Percentiles rank a stretch among this genome's conserved stretches.
These are phyloP conservation scores for Podospora tetraspora DNA, from an alignment of 495 filamentous ascomycete species.

Conservation along the genomic window DNA sequence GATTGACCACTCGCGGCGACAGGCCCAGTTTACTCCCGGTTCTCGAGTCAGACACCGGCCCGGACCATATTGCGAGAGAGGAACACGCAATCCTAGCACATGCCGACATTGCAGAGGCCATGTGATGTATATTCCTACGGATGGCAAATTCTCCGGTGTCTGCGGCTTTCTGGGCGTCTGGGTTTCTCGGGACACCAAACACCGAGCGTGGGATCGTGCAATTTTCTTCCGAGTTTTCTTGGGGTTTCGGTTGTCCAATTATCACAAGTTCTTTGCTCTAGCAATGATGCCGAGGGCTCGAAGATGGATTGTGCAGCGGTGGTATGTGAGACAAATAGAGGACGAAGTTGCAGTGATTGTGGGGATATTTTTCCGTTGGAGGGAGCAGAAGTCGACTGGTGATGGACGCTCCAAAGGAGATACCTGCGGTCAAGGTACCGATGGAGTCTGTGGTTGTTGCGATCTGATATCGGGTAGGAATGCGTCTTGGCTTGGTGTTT, in stretches of 20 bases:
- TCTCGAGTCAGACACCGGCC: not conserved
- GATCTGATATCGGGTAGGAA: not conserved
- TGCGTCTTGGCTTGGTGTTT: not conserved
- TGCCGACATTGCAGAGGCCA: not conserved
- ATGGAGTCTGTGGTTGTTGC: not conserved
- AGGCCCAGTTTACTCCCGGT: too few species aligned
- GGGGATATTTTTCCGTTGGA: slow-evolving; percentile 1
- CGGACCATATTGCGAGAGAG: not conserved
- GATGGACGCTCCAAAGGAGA: not conserved
- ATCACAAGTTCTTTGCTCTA: not conserved
- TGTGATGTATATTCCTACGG: not conserved
- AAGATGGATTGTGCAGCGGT: not conserved
- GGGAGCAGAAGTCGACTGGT: not conserved
- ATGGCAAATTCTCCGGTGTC: not conserved
- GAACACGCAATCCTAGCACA: not conserved
- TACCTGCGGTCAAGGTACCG: slow-evolving; percentile 6
- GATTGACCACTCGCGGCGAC: too few species aligned
- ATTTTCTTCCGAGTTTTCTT: not conserved
- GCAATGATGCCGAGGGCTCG: not conserved
- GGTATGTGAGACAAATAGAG: not conserved
- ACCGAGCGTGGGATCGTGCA: not conserved
- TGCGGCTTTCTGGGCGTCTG: not conserved
- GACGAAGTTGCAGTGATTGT: slow-evolving; percentile 4
- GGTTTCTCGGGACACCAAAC: not conserved
- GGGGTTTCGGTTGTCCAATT: not conserved